Conservation (phyloP, 768 basidiomycete species). For the Amanita subjunquillea region DNA sequence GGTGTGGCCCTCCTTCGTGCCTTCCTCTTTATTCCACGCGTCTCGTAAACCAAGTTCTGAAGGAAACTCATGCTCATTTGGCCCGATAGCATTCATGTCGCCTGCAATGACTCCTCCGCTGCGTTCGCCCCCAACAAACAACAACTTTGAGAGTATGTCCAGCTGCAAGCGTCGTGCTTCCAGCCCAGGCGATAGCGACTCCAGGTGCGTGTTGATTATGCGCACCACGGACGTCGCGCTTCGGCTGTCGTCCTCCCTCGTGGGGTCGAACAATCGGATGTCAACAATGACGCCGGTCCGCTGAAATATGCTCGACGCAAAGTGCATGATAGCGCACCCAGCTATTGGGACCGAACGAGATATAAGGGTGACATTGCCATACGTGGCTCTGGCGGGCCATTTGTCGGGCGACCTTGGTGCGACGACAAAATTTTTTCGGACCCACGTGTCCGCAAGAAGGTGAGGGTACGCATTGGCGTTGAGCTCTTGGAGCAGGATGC, state of each 20-base stretch:
- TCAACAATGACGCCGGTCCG: slow-evolving; percentile 40
- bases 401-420: slow-evolving; percentile 41
- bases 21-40: slow-evolving; percentile 41
- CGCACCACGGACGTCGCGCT: slow-evolving; percentile 37
- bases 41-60: slow-evolving; percentile 41
- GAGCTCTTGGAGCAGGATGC: slow-evolving; percentile 67
- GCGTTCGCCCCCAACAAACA: slow-evolving; percentile 32
- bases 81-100: slow-evolving; percentile 61
- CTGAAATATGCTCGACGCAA: slow-evolving; percentile 35
- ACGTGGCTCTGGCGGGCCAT: slow-evolving; percentile 40
- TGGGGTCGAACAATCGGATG: slow-evolving; percentile 13
- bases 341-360: slow-evolving; percentile 43
- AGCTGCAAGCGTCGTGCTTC: slow-evolving; percentile 39
- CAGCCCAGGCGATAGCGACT: slow-evolving; percentile 43
- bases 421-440: slow-evolving; percentile 48
- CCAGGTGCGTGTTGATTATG: slow-evolving; percentile 67
- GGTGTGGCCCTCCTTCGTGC: slow-evolving; percentile 40
- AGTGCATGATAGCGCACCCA: slow-evolving; percentile 40
- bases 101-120: slow-evolving; percentile 56
- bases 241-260: slow-evolving; percentile 35
- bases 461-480: slow-evolving; percentile 28
- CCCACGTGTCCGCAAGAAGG: slow-evolving; percentile 51
- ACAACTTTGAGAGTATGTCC: slow-evolving; percentile 34
- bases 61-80: slow-evolving; percentile 32
- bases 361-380: slow-evolving; percentile 67